Percentiles rank a stretch among this genome's conserved stretches.
Evolutionary conservation across 345 rosid genomes (phyloP).

Genomic region (Eucalyptus rudis): DNA sequence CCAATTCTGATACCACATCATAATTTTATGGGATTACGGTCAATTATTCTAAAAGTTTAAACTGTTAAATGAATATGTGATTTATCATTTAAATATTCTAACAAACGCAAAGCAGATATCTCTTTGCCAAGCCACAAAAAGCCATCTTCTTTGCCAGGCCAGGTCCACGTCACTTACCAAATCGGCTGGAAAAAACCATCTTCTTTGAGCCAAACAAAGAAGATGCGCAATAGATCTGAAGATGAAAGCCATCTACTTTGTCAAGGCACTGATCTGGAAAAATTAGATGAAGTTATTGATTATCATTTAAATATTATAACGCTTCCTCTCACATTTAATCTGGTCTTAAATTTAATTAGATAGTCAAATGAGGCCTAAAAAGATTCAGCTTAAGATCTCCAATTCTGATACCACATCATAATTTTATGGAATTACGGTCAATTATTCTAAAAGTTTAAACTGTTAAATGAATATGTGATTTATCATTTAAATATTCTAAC

Average conservation of each 20-base stretch:
- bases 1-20: accelerated
- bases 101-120: background rate
- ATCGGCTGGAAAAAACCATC: background rate
- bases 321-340: background rate
- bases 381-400: too few relatives aligned
- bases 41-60: too few relatives aligned
- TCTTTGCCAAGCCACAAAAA: background rate
- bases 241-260: background rate
- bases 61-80: too few relatives aligned
- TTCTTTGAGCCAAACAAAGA: background rate
- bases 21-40: accelerated
- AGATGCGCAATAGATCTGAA: background rate
- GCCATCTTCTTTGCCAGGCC: background rate
- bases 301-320: background rate
- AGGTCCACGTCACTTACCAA: background rate
- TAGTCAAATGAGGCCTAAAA: too few relatives aligned
- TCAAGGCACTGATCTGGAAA: background rate
- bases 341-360: too few relatives aligned
- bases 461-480: too few relatives aligned
- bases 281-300: background rate
- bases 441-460: too few relatives aligned
- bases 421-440: accelerated
- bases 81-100: too few relatives aligned
- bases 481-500: too few relatives aligned
- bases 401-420: accelerated